Percentiles rank a stretch among this genome's conserved stretches.
Evolutionary conservation across 2,329 filamentous ascomycete genomes (phyloP).

Genomic region (Pestalotiopsis sp.): DNA sequence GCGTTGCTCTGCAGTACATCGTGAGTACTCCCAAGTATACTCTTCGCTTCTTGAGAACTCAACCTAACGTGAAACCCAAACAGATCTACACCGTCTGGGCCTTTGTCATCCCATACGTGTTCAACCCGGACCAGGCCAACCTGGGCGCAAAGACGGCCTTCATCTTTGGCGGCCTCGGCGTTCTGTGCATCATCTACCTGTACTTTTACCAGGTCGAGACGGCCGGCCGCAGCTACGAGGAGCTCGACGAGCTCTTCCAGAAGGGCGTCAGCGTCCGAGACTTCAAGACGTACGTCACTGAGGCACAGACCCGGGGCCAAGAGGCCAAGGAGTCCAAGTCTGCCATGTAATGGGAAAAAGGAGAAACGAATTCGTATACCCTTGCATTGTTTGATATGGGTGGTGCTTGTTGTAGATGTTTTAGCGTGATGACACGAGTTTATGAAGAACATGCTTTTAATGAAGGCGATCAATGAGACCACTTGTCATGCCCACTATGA

Average conservation of each 20-base stretch:
- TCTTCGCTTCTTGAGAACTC: background rate
- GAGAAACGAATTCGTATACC: background rate
- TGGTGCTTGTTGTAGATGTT: background rate
- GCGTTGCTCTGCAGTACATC: conserved; percentile 29
- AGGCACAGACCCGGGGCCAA: background rate
- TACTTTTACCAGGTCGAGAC: conserved; percentile 37
- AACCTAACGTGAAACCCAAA: background rate
- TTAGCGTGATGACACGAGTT: background rate
- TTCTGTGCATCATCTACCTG: conserved; percentile 30
- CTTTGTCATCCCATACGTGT: conserved; percentile 29
- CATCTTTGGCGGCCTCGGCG: conserved; percentile 35
- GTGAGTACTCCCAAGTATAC: background rate
- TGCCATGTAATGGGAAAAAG: background rate
- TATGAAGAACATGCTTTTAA: background rate
- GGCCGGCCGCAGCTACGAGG: conserved; percentile 20
- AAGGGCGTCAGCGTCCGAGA: conserved; percentile 19
- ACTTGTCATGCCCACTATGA: too few relatives aligned
- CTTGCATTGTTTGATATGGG: background rate
- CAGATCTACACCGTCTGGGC: conserved; percentile 13
- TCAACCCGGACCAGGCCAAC: conserved; percentile 32
- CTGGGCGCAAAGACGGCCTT: conserved; percentile 42
- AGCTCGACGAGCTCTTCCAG: conserved; percentile 20
- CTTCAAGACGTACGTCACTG: conserved; percentile 4
- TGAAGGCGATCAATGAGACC: background rate
- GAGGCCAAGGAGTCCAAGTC: conserved; percentile 1